Conservation (phyloP, 176 grass and related monocot genomes). For the Pharus latifolius region DNA sequence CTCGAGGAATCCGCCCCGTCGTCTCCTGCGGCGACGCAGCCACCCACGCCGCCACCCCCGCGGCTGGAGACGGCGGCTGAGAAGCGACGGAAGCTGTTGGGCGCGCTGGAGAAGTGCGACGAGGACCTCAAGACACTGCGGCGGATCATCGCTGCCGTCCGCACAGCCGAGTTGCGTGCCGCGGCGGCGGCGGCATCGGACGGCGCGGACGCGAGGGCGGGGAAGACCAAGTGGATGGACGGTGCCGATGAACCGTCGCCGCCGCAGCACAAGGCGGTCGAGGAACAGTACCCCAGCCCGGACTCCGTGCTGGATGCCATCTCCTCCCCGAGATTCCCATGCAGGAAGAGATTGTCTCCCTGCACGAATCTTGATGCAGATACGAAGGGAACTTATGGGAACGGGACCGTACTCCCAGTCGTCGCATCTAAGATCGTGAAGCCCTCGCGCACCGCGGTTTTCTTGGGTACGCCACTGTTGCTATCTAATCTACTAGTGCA, state of each 20-base stretch:
- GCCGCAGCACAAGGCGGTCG: background rate
- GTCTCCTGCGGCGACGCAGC: background rate
- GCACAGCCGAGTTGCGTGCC: conserved; percentile 45
- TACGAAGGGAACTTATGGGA: background rate
- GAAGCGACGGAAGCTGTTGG: conserved; percentile 74
- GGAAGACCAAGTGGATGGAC: background rate
- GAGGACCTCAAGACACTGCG: conserved; percentile 81
- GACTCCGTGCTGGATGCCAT: conserved; percentile 88
- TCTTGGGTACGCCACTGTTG: conserved; percentile 29
- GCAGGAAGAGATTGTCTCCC: conserved; percentile 40
- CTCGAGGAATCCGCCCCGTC: conserved; percentile 47
- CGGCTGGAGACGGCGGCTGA: conserved; percentile 39
- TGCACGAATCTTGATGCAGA: conserved; percentile 29
- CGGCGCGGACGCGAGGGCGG: background rate
- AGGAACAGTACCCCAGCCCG: conserved; percentile 53
- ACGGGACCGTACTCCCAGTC: background rate
- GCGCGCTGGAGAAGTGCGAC: conserved; percentile 94
- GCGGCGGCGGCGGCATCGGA: conserved; percentile 25
- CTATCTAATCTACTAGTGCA: too few relatives aligned
- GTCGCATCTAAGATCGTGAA: conserved; percentile 64
- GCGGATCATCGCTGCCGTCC: conserved; percentile 79
- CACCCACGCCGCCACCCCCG: background rate
- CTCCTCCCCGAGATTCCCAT: conserved; percentile 67
- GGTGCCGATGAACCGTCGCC: background rate
- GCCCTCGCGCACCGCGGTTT: conserved; percentile 58